Evolutionary conservation across 2,329 filamentous ascomycete genomes (phyloP), one percentile per base, ranked within the genome.

Genomic region (Talaromyces sp.): DNA sequence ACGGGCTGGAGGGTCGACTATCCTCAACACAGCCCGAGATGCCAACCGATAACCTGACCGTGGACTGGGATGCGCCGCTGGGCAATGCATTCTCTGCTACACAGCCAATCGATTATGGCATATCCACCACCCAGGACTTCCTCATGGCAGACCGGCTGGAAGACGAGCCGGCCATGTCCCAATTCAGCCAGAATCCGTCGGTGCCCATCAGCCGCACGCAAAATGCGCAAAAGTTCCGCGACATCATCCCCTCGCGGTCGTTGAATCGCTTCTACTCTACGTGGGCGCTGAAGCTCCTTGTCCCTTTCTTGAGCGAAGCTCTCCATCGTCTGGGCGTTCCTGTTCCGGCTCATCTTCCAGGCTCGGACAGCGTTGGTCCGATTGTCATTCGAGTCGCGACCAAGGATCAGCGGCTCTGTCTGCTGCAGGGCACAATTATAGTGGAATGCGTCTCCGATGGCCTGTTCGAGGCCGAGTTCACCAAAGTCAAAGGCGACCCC

Each of bases 401-500:
- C 50, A 75, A 85, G 80, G 75, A 82, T 89, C 65, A 84, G 79
- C 66, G 78, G 65, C 69, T 78, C 70, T 76, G 79, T 65, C 70
- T 73, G 5, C 65, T 80, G 1, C 76, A 78, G 42, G 78, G 78
- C 4, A 79, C 79, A 36, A 75, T 81, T 9, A 68, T 78, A 7
- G 71, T 80, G 54, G 78, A 81, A 56, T 72, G 70, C 56, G 76
- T 80, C 2, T 79, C 79, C 0, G 79, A 78, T 18, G 88, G 90
- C 64, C 76, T 94, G 34, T 83, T 93, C 28, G 93, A 97, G 74
- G 90, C 97, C 31, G 85, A 92, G 57, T 98, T 99, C 73, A 85
- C 96, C 67, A 99, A 99, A 79, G 84, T 91, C 59, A 97, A 96
- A 79, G 95, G 95, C 5, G 95, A 99, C 79, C 95, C 95, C 5